These are phyloP conservation scores for Onygenales sp. DNA, from an alignment of 2,329 filamentous ascomycete genomes.

Conservation along the genomic window DNA sequence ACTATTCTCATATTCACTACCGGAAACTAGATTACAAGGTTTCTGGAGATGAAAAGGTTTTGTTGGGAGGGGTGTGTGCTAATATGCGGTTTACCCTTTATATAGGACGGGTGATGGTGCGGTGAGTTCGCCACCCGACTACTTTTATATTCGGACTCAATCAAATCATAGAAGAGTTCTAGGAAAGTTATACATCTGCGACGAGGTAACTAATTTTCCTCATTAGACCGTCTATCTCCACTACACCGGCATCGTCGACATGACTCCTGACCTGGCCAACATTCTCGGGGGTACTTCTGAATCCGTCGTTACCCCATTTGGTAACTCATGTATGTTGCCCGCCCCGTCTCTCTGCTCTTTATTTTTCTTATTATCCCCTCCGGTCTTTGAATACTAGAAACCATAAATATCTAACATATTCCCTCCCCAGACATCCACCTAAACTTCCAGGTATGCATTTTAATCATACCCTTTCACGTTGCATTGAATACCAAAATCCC, in stretches of 20 bases:
- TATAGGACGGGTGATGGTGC: constrained; percentile 24
- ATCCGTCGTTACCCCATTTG: constrained; percentile 28
- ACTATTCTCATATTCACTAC: too few relatives aligned
- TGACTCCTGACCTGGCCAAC: constrained; percentile 22
- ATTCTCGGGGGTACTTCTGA: constrained; percentile 25
- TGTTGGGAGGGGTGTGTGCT: neutral
- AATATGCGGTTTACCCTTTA: neutral
- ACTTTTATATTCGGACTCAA: neutral
- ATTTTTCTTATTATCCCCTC: neutral
- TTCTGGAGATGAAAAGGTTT: too few relatives aligned
- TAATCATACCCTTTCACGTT: neutral
- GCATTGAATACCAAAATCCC: neutral
- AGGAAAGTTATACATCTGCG: constrained; percentile 11
- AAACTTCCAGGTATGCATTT: constrained; percentile 24
- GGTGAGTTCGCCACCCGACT: constrained; percentile 14
- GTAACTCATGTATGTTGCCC: constrained; percentile 28
- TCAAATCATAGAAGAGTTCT: neutral
- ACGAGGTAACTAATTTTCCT: constrained; percentile 1
- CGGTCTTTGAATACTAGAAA: neutral
- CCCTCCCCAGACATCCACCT: constrained; percentile 24
- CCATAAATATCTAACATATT: neutral
- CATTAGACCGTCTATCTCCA: constrained; percentile 24
- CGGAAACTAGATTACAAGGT: too few relatives aligned
- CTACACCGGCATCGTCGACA: constrained; percentile 31
- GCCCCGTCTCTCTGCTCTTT: neutral